Conservation (phyloP, 306 rosid species). For the Pueraria montana region DNA sequence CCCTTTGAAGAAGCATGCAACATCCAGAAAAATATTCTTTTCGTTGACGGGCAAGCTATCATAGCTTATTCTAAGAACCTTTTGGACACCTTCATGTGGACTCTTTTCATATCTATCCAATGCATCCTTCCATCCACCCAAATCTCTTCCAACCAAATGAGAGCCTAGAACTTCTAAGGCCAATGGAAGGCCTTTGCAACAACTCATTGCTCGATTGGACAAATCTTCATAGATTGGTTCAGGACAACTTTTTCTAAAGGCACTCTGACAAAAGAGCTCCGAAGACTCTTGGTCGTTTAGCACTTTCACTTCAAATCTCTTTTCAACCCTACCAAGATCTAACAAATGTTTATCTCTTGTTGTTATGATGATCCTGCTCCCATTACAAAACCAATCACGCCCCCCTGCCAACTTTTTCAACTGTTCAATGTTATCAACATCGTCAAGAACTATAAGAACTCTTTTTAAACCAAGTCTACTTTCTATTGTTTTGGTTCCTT, state of each 20-base stretch:
- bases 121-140: neutral
- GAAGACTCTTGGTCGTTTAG: neutral
- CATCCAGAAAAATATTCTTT: neutral
- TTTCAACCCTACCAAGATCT: neutral
- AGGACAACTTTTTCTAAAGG: neutral
- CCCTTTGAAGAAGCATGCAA: slow-evolving; percentile 32
- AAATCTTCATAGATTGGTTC: neutral
- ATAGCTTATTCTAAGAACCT: slow-evolving; percentile 19
- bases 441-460: slow-evolving; percentile 10
- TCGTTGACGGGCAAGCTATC: neutral
- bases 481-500: slow-evolving; percentile 1
- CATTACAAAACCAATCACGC: neutral
- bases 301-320: neutral
- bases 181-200: slow-evolving; percentile 35
- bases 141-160: neutral
- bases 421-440: neutral
- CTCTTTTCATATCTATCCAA: slow-evolving; percentile 21
- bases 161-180: slow-evolving; percentile 34
- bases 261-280: neutral
- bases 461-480: neutral
- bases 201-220: neutral
- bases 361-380: no score
- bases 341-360: no score
- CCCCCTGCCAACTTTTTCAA: neutral
- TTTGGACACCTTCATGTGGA: neutral